Evolutionary conservation across 192 early-diverging fungal species (phyloP).

Genomic region (Coemansia reversa): DNA sequence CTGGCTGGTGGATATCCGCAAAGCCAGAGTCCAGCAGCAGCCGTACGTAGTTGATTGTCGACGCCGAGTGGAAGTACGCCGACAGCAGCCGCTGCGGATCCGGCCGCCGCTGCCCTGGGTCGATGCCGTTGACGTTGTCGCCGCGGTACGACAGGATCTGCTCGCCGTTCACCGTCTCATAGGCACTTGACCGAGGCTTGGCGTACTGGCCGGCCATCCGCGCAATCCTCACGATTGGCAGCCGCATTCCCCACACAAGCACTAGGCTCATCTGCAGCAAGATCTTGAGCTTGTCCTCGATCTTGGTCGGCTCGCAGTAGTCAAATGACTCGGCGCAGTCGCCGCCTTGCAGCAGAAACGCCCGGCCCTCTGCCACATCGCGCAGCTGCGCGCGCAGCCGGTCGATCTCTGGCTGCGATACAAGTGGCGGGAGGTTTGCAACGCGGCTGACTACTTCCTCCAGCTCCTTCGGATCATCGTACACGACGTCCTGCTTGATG

Average conservation of each 20-base stretch:
- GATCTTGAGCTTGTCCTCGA: slow-evolving; percentile 95
- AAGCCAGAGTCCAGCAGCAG: slow-evolving; percentile 79
- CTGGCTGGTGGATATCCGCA: slow-evolving; percentile 90
- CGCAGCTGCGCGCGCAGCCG: slow-evolving; percentile 77
- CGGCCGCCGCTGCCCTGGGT: slow-evolving; percentile 77
- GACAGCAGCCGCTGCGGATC: slow-evolving; percentile 91
- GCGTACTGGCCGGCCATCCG: slow-evolving; percentile 99
- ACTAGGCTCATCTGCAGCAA: slow-evolving; percentile 97
- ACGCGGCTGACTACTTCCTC: slow-evolving; percentile 73
- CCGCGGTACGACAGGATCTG: slow-evolving; percentile 89
- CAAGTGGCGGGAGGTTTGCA: slow-evolving; percentile 81
- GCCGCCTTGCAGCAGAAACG: slow-evolving; percentile 96
- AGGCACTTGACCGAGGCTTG: slow-evolving; percentile 92
- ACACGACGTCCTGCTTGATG: slow-evolving; percentile 86
- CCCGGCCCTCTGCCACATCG: slow-evolving; percentile 86
- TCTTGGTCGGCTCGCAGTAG: slow-evolving; percentile 89
- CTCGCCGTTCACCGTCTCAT: slow-evolving; percentile 80
- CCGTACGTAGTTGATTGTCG: slow-evolving; percentile 94
- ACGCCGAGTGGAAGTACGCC: slow-evolving; percentile 97
- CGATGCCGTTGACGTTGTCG: slow-evolving; percentile 97
- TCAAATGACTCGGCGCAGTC: slow-evolving; percentile 99
- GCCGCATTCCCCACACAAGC: slow-evolving; percentile 88
- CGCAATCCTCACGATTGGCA: slow-evolving; percentile 92
- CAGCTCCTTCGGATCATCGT: slow-evolving; percentile 72
- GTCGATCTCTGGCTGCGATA: slow-evolving; percentile 83